A percentile compares a stretch with the other conserved stretches of the same genome.
Evolutionary conservation across 768 basidiomycete species (phyloP).

Genomic region (Amanita polypyramis): DNA sequence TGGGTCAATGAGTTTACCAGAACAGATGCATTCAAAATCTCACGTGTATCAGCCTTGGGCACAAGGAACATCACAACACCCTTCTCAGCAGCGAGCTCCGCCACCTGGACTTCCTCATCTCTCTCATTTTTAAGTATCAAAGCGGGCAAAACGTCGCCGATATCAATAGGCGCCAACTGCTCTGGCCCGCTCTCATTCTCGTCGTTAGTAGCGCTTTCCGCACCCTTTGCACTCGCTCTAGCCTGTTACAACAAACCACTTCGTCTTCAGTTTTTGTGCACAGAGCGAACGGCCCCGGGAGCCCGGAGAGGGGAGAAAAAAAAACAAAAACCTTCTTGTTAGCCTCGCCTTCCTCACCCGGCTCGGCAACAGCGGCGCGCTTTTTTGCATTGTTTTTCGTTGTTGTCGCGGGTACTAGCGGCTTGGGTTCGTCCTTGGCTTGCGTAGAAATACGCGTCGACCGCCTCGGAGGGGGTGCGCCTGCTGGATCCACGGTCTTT

Average conservation of each 20-base stretch:
- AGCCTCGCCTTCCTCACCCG: constrained; percentile 20
- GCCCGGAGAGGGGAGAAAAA: not conserved
- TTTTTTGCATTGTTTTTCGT: constrained; percentile 25
- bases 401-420: constrained; percentile 16
- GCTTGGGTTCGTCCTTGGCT: constrained; percentile 20
- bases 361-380: constrained; percentile 24
- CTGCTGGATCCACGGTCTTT: constrained; percentile 22
- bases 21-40: constrained; percentile 15
- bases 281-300: too few relatives aligned
- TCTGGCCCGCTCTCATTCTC: constrained; percentile 13
- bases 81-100: constrained; percentile 50
- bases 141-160: constrained; percentile 69
- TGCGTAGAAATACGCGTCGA: constrained; percentile 47
- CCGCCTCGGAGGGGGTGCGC: constrained; percentile 35
- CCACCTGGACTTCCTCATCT: constrained; percentile 65
- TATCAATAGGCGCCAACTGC: constrained; percentile 16
- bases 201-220: constrained; percentile 12
- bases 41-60: constrained; percentile 81
- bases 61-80: constrained; percentile 79
- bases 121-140: constrained; percentile 78
- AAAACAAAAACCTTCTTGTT: constrained; percentile 18
- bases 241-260: not conserved
- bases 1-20: too few relatives aligned
- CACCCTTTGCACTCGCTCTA: constrained; percentile 7
- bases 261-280: not conserved